These are phyloP conservation scores for Shiraia sp. DNA, from an alignment of 2,329 filamentous ascomycete genomes.

Conservation along the genomic window DNA sequence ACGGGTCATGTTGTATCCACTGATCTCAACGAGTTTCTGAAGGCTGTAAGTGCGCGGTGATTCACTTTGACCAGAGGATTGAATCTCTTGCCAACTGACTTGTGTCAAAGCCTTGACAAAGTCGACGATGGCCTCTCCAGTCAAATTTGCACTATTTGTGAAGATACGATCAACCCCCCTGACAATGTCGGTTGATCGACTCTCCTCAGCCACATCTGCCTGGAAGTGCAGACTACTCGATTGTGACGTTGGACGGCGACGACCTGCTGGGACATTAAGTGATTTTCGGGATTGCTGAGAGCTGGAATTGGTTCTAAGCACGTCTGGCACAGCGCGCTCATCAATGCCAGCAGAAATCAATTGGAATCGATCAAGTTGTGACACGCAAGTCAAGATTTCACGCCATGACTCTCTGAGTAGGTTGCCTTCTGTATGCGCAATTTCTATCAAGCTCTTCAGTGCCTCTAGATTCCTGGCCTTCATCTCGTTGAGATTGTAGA, in stretches of 20 bases:
- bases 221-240: constrained; percentile 58
- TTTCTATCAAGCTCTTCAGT: constrained; percentile 85
- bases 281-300: constrained; percentile 66
- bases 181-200: constrained; percentile 88
- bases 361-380: constrained; percentile 92
- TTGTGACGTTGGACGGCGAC: constrained; percentile 51
- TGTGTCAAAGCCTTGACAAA: constrained; percentile 92
- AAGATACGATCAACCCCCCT: constrained; percentile 95
- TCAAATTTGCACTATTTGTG: constrained; percentile 90
- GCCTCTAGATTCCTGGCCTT: constrained; percentile 95
- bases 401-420: constrained; percentile 89
- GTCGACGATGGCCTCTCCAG: constrained; percentile 91
- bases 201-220: constrained; percentile 86
- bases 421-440: constrained; percentile 92
- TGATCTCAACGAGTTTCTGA: constrained; percentile 98
- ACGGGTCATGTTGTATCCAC: constrained; percentile 99
- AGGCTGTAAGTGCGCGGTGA: constrained; percentile 95
- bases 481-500: constrained; percentile 95
- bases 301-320: constrained; percentile 72
- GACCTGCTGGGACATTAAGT: constrained; percentile 62
- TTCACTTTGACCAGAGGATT: constrained; percentile 93
- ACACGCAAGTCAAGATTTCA: constrained; percentile 92
- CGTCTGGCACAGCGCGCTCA: constrained; percentile 88
- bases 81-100: constrained; percentile 99
- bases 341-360: constrained; percentile 94